phyloP scores from a whole-genome alignment of 257 asterid genomes.

The Solanum acaule region DNA sequence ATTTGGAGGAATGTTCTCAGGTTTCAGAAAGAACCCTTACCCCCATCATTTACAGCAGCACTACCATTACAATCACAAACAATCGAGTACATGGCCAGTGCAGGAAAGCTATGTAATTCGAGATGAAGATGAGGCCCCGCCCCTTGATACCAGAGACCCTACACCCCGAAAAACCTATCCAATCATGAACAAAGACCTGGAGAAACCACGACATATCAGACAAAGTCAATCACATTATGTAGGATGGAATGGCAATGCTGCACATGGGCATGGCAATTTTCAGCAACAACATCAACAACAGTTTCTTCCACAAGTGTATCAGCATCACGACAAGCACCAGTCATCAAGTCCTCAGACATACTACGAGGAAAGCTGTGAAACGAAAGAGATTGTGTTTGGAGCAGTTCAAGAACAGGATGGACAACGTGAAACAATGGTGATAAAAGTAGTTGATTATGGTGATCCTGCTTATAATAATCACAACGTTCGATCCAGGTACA shows the following conservation, averaged over 20 bases:
- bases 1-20: conserved; percentile 57
- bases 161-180: conserved; percentile 4
- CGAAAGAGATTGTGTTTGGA: conserved; percentile 87
- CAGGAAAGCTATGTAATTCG: conserved; percentile 6
- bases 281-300: conserved; percentile 12
- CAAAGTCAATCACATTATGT: not conserved
- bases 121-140: not conserved
- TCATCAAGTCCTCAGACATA: conserved; percentile 53
- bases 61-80: conserved; percentile 8
- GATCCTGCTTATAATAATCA: conserved; percentile 40
- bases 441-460: conserved; percentile 66
- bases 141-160: conserved; percentile 1
- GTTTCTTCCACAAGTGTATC: conserved; percentile 13
- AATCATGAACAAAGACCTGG: not conserved
- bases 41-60: conserved; percentile 23
- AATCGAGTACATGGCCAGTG: not conserved
- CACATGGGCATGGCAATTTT: not conserved
- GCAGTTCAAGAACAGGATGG: conserved; percentile 89
- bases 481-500: conserved; percentile 60
- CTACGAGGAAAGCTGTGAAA: conserved; percentile 47
- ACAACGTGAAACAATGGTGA: conserved; percentile 70
- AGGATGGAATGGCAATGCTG: not conserved
- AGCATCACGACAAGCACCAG: conserved; percentile 58
- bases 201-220: not conserved
- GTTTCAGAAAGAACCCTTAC: conserved; percentile 36